A percentile compares a stretch with the other conserved stretches of the same genome.
Evolutionary conservation across 352 stramenopile species (phyloP).

Genomic region (Halophytophthora polymorphica): DNA sequence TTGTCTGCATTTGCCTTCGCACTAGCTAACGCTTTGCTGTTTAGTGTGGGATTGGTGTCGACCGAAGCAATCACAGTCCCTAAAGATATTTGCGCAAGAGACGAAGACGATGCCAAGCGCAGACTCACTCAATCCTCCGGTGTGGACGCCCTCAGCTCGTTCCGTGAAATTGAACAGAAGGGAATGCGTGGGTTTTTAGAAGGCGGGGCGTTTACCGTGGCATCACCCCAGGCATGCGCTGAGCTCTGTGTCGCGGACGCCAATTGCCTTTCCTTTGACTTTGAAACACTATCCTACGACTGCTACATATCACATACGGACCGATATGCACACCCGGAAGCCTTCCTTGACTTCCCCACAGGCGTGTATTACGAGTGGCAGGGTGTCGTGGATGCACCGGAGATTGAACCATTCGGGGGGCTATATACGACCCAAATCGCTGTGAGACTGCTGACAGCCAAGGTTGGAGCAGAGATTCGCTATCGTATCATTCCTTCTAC

Average conservation of each 20-base stretch:
- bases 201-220: conserved; percentile 41
- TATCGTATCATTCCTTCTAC: conserved; percentile 43
- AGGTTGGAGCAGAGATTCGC: conserved; percentile 55
- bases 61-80: too few species aligned
- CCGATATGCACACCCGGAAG: conserved; percentile 55
- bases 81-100: not conserved
- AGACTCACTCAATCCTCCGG: not conserved
- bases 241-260: conserved; percentile 40
- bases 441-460: conserved; percentile 47
- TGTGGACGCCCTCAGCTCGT: conserved; percentile 23
- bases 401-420: conserved; percentile 60
- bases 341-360: conserved; percentile 63
- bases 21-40: too few species aligned
- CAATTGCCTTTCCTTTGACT: conserved; percentile 71
- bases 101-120: not conserved
- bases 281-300: conserved; percentile 45
- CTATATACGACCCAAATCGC: conserved; percentile 54
- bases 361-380: conserved; percentile 83
- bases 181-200: conserved; percentile 59
- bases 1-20: too few species aligned
- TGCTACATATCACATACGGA: conserved; percentile 80
- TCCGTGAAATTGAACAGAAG: conserved; percentile 38
- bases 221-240: conserved; percentile 37
- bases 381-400: conserved; percentile 35
- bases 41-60: too few species aligned